phyloP scores from a whole-genome alignment of 2,329 filamentous ascomycete species.

The Neofusicoccum sp. region DNA sequence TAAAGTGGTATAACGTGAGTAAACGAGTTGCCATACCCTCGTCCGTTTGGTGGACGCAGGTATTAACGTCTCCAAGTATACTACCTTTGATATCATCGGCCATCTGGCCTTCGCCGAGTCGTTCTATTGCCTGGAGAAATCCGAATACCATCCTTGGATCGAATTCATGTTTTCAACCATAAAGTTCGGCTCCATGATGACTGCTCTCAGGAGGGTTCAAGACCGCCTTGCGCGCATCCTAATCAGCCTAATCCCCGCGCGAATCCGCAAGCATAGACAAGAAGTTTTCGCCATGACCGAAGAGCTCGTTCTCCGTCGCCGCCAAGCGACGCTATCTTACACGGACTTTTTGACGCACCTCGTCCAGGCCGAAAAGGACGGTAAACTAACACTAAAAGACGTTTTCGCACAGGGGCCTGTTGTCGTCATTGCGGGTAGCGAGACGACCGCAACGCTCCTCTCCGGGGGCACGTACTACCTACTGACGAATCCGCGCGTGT shows the following conservation, averaged over 20 bases:
- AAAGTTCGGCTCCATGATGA: neutral
- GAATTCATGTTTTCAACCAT: conserved; percentile 18
- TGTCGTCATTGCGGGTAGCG: conserved; percentile 44
- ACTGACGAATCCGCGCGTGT: conserved; percentile 35
- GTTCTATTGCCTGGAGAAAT: conserved; percentile 30
- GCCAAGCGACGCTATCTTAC: neutral
- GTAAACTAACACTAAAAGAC: neutral
- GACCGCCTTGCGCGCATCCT: neutral
- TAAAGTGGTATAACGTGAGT: conserved; percentile 6
- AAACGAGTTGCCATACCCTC: neutral
- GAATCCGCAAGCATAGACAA: neutral
- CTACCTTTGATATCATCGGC: conserved; percentile 32
- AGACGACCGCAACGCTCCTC: conserved; percentile 48
- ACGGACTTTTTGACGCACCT: conserved; percentile 15
- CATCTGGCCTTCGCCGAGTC: conserved; percentile 35
- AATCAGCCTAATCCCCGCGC: neutral
- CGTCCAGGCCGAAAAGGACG: neutral
- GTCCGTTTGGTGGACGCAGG: too few species aligned
- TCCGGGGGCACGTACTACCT: conserved; percentile 43
- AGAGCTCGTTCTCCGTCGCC: conserved; percentile 20
- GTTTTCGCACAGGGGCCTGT: neutral
- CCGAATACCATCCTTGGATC: conserved; percentile 35
- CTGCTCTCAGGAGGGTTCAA: neutral
- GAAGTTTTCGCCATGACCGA: neutral
- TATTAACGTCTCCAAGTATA: conserved; percentile 21